These are phyloP conservation scores for Acer yangbiense DNA, from an alignment of 345 rosid species.

Conservation along the genomic window DNA sequence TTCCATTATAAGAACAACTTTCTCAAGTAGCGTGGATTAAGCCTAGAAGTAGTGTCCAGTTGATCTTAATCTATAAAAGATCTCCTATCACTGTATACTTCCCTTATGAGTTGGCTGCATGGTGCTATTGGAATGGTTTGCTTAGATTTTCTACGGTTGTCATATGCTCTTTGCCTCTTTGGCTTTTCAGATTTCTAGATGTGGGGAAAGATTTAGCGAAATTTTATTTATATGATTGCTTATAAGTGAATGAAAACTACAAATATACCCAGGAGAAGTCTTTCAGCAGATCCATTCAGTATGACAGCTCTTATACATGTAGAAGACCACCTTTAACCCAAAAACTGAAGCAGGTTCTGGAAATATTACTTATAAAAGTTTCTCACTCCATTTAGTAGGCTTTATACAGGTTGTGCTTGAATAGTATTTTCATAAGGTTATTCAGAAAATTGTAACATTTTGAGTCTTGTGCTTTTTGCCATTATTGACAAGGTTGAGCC, in stretches of 20 bases:
- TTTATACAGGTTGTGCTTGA: background rate
- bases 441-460: background rate
- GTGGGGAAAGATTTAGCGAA: background rate
- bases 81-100: background rate
- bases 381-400: background rate
- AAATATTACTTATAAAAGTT: background rate
- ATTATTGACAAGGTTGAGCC: background rate
- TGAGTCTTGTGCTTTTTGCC: background rate
- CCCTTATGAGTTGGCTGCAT: background rate
- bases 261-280: background rate
- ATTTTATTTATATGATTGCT: background rate
- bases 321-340: background rate
- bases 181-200: background rate
- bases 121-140: background rate
- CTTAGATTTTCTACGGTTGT: background rate
- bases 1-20: background rate
- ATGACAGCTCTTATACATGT: background rate
- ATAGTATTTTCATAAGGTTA: background rate
- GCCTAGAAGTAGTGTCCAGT: background rate
- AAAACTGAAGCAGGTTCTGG: background rate
- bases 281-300: background rate
- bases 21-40: background rate
- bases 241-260: background rate
- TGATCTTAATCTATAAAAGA: background rate
- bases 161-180: background rate